A percentile compares a stretch with the other conserved stretches of the same genome.
Evolutionary conservation across 331 rosid species (phyloP).

Genomic region (Pyracantha coccinea): DNA sequence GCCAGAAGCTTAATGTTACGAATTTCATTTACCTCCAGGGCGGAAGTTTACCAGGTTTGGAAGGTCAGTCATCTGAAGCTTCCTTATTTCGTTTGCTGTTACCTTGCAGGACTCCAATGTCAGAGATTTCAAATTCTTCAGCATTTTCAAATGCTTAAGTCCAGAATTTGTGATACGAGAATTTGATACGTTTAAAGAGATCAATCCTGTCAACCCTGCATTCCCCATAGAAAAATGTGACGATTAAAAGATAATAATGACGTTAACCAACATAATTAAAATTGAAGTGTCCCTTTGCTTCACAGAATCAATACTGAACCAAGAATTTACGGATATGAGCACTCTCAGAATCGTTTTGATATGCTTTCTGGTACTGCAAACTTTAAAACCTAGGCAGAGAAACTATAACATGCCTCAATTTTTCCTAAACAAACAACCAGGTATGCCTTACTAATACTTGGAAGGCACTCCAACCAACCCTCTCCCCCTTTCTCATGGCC

Average conservation of each 20-base stretch:
- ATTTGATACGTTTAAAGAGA: conserved; percentile 70
- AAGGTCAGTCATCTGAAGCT: conserved; percentile 60
- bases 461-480: background rate
- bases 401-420: background rate
- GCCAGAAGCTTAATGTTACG: background rate
- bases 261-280: background rate
- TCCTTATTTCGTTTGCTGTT: conserved; percentile 64
- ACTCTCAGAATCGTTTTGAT: background rate
- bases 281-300: background rate
- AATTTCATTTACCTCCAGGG: conserved; percentile 24
- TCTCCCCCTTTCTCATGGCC: background rate
- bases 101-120: conserved; percentile 85
- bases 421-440: background rate
- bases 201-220: conserved; percentile 71
- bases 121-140: conserved; percentile 79
- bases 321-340: background rate
- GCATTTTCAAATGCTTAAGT: conserved; percentile 62
- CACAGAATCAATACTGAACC: background rate
- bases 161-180: conserved; percentile 67
- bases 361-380: background rate
- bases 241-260: background rate
- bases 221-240: conserved; percentile 17
- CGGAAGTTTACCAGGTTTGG: conserved; percentile 82
- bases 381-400: background rate
- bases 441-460: background rate